Evolutionary conservation across 305 asterid species (phyloP).

Genomic region (Coffea humblotiana): DNA sequence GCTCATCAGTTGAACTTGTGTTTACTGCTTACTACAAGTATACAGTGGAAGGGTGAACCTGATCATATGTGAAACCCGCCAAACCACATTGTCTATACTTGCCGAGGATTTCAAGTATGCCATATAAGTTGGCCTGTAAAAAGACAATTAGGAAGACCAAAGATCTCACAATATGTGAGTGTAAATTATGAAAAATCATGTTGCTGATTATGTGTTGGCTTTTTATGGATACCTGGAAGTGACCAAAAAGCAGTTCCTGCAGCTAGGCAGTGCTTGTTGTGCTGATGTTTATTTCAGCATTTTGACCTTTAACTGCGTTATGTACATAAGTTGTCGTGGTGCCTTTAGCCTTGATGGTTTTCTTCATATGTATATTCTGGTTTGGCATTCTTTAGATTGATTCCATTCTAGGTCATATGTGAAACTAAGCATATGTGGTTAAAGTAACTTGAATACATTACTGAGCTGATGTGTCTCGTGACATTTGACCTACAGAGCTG

Average conservation of each 20-base stretch:
- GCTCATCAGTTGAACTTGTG: not conserved
- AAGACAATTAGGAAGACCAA: conserved; percentile 7
- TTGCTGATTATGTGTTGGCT: conserved; percentile 9
- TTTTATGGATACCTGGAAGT: not conserved
- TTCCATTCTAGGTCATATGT: not conserved
- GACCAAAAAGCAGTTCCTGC: not conserved
- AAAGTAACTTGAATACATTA: not conserved
- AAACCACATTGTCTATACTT: conserved; percentile 13
- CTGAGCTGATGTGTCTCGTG: not conserved
- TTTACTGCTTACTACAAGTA: conserved; percentile 29
- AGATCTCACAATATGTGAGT: not conserved
- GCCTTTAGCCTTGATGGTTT: not conserved
- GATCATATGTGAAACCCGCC: conserved; percentile 8
- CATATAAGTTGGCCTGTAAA: conserved; percentile 1
- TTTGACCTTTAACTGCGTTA: conserved; percentile 12
- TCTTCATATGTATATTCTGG: conserved; percentile 5
- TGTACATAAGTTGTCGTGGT: conserved; percentile 12
- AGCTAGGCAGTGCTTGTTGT: conserved; percentile 4
- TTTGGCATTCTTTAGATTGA: not conserved
- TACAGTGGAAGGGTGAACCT: conserved; percentile 32
- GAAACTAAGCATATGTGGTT: not conserved
- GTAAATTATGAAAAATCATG: conserved; percentile 1
- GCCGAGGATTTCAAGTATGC: conserved; percentile 6
- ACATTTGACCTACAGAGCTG: not conserved
- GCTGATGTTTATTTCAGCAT: conserved; percentile 12